Conservation (phyloP, 2,329 filamentous ascomycete species). For the Alternaria sp. region DNA sequence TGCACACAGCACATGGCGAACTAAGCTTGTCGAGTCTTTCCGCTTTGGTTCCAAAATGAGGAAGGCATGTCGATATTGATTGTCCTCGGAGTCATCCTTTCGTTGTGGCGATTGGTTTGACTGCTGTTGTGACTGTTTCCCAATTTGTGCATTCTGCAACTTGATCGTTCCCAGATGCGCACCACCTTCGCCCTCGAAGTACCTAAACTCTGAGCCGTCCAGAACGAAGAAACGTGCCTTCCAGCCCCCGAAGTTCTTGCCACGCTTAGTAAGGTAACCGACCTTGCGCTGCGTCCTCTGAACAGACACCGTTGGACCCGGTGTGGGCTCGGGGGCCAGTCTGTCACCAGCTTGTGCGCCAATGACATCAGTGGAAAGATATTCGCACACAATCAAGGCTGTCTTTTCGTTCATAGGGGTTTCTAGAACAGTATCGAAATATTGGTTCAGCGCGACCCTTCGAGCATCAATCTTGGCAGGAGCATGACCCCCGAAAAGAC, state of each 20-base stretch:
- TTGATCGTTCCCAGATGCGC: constrained; percentile 94
- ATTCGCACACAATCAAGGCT: constrained; percentile 84
- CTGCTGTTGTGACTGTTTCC: constrained; percentile 79
- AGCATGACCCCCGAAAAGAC: constrained; percentile 88
- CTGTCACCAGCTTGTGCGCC: constrained; percentile 62
- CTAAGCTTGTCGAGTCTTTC: constrained; percentile 86
- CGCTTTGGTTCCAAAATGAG: constrained; percentile 94
- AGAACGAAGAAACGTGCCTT: constrained; percentile 81
- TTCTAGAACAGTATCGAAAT: constrained; percentile 85
- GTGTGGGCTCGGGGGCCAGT: constrained; percentile 65
- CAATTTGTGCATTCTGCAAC: constrained; percentile 88
- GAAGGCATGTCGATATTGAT: constrained; percentile 96
- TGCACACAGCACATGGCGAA: constrained; percentile 93
- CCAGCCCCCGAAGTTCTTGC: constrained; percentile 99
- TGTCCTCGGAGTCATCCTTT: constrained; percentile 78
- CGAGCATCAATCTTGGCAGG: constrained; percentile 92
- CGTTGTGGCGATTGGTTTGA: constrained; percentile 68
- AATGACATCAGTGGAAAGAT: constrained; percentile 75
- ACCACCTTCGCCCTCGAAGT: constrained; percentile 90
- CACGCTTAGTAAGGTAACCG: constrained; percentile 93
- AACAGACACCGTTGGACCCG: constrained; percentile 53
- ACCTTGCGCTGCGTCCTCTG: constrained; percentile 71
- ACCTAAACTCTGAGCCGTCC: constrained; percentile 77
- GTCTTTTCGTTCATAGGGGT: constrained; percentile 79
- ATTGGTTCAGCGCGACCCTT: constrained; percentile 79